A percentile compares a stretch with the other conserved stretches of the same genome.
These are phyloP conservation scores for Diaporthe sp. DNA, from an alignment of 2,329 filamentous ascomycete genomes.

Conservation along the genomic window DNA sequence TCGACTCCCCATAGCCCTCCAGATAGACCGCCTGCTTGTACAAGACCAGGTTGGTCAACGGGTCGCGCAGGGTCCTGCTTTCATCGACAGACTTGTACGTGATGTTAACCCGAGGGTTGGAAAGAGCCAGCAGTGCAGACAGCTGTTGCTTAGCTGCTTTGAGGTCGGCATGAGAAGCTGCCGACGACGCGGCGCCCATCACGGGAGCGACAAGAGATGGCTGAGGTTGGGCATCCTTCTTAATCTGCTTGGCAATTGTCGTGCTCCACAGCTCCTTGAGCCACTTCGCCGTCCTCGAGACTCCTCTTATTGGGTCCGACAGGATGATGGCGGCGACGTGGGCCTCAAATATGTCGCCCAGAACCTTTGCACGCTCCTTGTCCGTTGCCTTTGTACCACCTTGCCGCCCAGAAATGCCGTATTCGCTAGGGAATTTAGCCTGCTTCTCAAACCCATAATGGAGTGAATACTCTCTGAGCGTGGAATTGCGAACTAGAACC, in stretches of 20 bases:
- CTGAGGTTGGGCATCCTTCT: slow-evolving; percentile 41
- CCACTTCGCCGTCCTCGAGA: slow-evolving; percentile 76
- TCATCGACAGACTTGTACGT: slow-evolving; percentile 43
- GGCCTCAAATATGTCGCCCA: slow-evolving; percentile 91
- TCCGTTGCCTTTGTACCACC: slow-evolving; percentile 57
- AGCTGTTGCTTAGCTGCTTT: slow-evolving; percentile 65
- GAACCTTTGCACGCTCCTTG: slow-evolving; percentile 77
- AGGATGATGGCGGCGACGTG: slow-evolving; percentile 86
- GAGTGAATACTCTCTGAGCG: slow-evolving; percentile 77
- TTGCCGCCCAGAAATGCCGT: slow-evolving; percentile 52
- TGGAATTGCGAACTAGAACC: slow-evolving; percentile 83
- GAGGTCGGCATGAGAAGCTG: slow-evolving; percentile 52
- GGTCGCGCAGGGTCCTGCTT: slow-evolving; percentile 67
- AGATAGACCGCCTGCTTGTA: slow-evolving; percentile 76
- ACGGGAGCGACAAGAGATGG: slow-evolving; percentile 35
- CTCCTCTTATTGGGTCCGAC: slow-evolving; percentile 74
- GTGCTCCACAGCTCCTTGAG: slow-evolving; percentile 81
- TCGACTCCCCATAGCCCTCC: slow-evolving; percentile 76
- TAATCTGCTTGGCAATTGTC: slow-evolving; percentile 70
- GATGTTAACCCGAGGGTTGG: slow-evolving; percentile 36
- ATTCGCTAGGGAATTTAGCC: slow-evolving; percentile 68
- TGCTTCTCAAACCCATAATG: slow-evolving; percentile 79
- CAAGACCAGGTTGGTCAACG: slow-evolving; percentile 65
- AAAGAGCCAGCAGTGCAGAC: slow-evolving; percentile 25
- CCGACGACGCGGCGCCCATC: slow-evolving; percentile 60